Conservation (phyloP, 352 stramenopile species). For the Globisporangium viniferum region DNA sequence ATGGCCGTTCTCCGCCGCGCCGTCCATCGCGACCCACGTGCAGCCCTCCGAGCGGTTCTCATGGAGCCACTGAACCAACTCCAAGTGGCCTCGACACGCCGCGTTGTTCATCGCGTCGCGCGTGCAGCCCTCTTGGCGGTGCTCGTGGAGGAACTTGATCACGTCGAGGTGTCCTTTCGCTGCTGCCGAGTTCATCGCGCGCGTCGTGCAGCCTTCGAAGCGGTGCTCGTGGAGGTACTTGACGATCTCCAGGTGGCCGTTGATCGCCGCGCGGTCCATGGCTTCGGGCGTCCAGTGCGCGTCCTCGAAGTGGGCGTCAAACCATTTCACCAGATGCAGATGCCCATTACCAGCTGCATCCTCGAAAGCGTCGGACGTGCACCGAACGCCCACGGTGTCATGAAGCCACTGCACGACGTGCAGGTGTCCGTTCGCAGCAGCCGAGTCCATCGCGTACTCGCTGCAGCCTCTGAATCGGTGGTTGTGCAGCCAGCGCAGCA, state of each 20-base stretch:
- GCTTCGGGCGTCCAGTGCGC: conserved; percentile 4
- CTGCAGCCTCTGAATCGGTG: conserved; percentile 12
- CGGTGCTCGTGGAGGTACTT: conserved; percentile 16
- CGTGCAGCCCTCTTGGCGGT: conserved; percentile 14
- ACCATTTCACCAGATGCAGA: conserved; percentile 15
- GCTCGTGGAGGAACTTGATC: conserved; percentile 13
- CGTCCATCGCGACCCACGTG: conserved; percentile 16
- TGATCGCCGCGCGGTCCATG: conserved; percentile 17
- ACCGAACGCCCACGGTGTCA: conserved; percentile 7
- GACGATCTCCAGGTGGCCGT: conserved; percentile 16
- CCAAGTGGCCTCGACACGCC: conserved; percentile 7
- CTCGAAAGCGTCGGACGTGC: conserved; percentile 21
- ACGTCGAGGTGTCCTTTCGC: conserved; percentile 11
- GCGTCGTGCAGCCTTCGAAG: conserved; percentile 10
- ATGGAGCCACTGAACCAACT: conserved; percentile 17
- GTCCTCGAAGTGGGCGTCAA: conserved; percentile 16
- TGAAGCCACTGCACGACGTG: conserved; percentile 25
- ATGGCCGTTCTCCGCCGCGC: conserved; percentile 13
- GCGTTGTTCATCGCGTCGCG: conserved; percentile 18
- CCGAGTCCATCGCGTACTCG: conserved; percentile 20
- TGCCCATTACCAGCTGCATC: conserved; percentile 18
- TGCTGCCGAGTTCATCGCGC: conserved; percentile 16
- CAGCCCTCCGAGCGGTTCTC: conserved; percentile 18
- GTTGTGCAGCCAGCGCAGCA: conserved; percentile 28
- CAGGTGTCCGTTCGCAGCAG: conserved; percentile 22